Evolutionary conservation across 345 rosid species (phyloP), one percentile per base, ranked within the genome.

Genomic region (Euphorbia tirucalli): DNA sequence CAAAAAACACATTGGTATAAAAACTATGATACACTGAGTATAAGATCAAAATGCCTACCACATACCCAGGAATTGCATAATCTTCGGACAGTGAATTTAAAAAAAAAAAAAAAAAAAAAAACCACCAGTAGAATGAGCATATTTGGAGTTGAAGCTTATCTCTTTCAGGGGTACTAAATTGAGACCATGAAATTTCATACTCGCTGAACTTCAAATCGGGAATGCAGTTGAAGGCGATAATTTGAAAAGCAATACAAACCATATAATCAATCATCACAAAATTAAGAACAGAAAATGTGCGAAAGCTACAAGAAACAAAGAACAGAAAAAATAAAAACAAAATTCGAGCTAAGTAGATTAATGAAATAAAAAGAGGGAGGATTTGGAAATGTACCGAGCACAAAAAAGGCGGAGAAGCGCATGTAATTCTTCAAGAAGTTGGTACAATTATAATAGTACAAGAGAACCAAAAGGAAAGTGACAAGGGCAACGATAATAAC

Each of bases 391-490:
- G 25, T 70, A 90, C 96, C 96, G 0, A 95, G 71, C 28, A 90
- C 93, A 75, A 89, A 85, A 75, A 95, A 95, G 55, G 93, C 86
- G 28, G 99, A 95, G 88, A 95, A 95, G 65, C 94, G 91, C 93
- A 89, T 86, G 84, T 95, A 95, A 67, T 92, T 86, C 88, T 95
- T 95, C 83, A 95, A 84, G 86, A 90, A 95, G 67, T 83, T 85
- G 68, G 93, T 94, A 80, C 85, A 95, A 69, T 95, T 90, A 79
- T 89, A 95, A 87, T 95, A 95, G 85, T 92, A 95, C 75, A 95
- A 84, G 75, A 86, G 82, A 67, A 92, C 93, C 52, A 95, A 86
- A 59, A 95, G 61, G 82, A 95, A 95, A 37, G 99, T 95, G 70
- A 87, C 93, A 60, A 83, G 30, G 48, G 97, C 93, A 31, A 95